These are phyloP conservation scores for Lasiodiplodia gonubiensis DNA, from an alignment of 2,329 filamentous ascomycete genomes.

Conservation along the genomic window DNA sequence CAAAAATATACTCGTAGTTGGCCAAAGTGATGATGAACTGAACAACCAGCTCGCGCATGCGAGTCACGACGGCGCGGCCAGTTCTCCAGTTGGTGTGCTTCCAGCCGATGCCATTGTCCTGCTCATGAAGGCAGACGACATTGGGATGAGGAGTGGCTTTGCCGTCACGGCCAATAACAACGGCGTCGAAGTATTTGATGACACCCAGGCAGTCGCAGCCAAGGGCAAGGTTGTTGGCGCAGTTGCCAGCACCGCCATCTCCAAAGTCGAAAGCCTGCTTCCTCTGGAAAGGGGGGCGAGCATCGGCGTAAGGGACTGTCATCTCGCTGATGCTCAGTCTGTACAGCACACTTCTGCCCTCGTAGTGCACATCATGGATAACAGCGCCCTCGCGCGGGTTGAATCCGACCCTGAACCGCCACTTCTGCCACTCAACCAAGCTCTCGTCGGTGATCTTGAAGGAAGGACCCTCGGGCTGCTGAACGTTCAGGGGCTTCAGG, in stretches of 20 bases:
- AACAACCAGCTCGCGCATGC: conserved; percentile 67
- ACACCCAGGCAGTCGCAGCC: conserved; percentile 73
- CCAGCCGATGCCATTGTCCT: conserved; percentile 72
- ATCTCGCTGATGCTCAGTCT: conserved; percentile 72
- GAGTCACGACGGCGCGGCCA: conserved; percentile 64
- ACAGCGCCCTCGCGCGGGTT: conserved; percentile 64
- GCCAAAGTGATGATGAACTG: conserved; percentile 72
- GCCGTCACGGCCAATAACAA: conserved; percentile 61
- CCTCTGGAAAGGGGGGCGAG: conserved; percentile 66
- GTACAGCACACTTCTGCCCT: conserved; percentile 69
- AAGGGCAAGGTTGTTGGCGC: conserved; percentile 70
- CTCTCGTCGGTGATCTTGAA: conserved; percentile 61
- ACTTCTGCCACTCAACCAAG: conserved; percentile 56
- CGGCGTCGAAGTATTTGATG: conserved; percentile 69
- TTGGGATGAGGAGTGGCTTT: conserved; percentile 61
- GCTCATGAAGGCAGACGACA: conserved; percentile 71
- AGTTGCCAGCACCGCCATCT: conserved; percentile 69
- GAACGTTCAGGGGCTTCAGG: conserved; percentile 72
- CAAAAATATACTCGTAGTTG: conserved; percentile 74
- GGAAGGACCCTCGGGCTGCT: conserved; percentile 72
- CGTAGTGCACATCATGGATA: conserved; percentile 72
- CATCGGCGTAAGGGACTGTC: conserved; percentile 41
- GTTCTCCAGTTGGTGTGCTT: conserved; percentile 75
- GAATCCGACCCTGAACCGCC: conserved; percentile 49
- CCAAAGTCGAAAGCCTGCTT: conserved; percentile 77